These are phyloP conservation scores for Cladosporium sp. DNA, from an alignment of 2,329 filamentous ascomycete species.

Conservation along the genomic window DNA sequence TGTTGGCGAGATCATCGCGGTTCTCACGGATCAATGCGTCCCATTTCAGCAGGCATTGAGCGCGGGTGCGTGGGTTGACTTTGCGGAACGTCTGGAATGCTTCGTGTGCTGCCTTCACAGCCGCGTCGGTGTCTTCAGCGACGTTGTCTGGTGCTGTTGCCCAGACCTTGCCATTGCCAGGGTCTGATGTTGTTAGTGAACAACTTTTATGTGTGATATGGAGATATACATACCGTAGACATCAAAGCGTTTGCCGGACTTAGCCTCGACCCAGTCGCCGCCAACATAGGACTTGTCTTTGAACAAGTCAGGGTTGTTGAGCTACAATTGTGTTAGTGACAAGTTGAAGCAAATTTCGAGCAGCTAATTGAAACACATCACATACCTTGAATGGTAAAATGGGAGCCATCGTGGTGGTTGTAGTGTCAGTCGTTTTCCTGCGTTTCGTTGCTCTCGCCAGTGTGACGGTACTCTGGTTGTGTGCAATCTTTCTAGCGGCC, in stretches of 20 bases:
- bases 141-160: constrained; percentile 43
- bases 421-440: constrained; percentile 5
- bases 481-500: too few species aligned
- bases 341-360: too few species aligned
- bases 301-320: constrained; percentile 50
- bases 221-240: constrained; percentile 39
- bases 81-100: constrained; percentile 57
- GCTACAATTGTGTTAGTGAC: constrained; percentile 28
- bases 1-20: constrained; percentile 55
- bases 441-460: constrained; percentile 18
- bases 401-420: constrained; percentile 23
- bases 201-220: background rate
- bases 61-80: constrained; percentile 54
- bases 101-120: constrained; percentile 54
- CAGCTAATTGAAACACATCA: too few species aligned
- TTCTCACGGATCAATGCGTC: constrained; percentile 58
- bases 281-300: constrained; percentile 48
- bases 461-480: background rate
- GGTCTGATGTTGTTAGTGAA: constrained; percentile 34
- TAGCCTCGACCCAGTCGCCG: constrained; percentile 51
- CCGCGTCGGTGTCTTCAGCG: constrained; percentile 54
- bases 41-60: constrained; percentile 60
- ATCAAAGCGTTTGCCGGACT: constrained; percentile 53
- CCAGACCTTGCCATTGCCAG: constrained; percentile 45
- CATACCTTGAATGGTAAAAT: constrained; percentile 41